phyloP scores from a whole-genome alignment of 352 stramenopile genomes.

The Phytophthora tubulina region DNA sequence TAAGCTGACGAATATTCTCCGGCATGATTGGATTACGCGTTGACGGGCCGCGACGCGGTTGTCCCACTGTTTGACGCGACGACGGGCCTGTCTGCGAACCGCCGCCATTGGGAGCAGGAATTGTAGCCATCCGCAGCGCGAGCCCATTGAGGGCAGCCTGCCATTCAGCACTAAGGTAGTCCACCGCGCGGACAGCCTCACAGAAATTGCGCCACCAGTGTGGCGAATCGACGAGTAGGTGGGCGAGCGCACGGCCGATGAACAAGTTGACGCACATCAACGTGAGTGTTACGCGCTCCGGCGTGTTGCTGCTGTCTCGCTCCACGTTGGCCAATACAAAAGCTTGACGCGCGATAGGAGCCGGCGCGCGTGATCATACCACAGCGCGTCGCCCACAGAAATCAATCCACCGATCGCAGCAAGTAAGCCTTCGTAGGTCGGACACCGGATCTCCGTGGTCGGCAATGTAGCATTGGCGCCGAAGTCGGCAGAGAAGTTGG shows the following conservation, averaged over 20 bases:
- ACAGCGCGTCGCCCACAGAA: constrained; percentile 4
- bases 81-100: too few relatives aligned
- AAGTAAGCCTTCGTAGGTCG: constrained; percentile 5
- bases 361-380: constrained; percentile 8
- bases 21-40: constrained; percentile 5
- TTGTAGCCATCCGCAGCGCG: neutral
- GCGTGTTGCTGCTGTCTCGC: constrained; percentile 8
- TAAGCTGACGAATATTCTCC: neutral
- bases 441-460: neutral
- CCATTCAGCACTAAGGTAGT: constrained; percentile 8
- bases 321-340: constrained; percentile 15
- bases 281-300: neutral
- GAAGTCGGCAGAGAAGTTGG: constrained; percentile 13
- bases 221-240: constrained; percentile 4
- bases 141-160: constrained; percentile 12
- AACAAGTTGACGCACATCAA: constrained; percentile 16
- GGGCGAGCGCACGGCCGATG: neutral
- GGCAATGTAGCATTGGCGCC: neutral
- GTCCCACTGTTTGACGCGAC: neutral
- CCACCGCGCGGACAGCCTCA: constrained; percentile 1
- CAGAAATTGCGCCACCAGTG: constrained; percentile 4
- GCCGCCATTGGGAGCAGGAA: neutral
- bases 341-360: constrained; percentile 5
- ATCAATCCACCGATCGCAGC: constrained; percentile 4
- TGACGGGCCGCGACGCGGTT: neutral